Conservation (phyloP, 305 asterid species). For the Ruellia speciosa region DNA sequence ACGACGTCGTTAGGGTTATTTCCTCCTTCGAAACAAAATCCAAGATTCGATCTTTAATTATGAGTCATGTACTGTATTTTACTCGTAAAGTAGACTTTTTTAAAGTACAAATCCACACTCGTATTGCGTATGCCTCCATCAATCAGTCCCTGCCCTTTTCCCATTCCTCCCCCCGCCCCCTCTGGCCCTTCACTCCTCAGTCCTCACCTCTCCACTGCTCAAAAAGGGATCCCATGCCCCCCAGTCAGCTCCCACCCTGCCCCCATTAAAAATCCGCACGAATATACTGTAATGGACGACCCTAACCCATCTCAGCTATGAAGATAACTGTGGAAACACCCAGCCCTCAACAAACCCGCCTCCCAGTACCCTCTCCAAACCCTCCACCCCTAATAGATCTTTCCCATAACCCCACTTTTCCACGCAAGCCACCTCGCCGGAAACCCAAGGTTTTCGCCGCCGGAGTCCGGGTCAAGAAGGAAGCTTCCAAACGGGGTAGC, state of each 20-base stretch:
- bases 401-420: conserved; percentile 26
- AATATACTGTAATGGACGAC: conserved; percentile 38
- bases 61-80: too few relatives aligned
- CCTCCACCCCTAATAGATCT: conserved; percentile 54
- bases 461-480: conserved; percentile 57
- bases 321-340: conserved; percentile 43
- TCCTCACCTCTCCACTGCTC: neutral
- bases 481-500: conserved; percentile 36
- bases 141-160: neutral
- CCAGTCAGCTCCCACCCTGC: neutral
- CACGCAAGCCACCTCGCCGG: conserved; percentile 50
- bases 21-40: neutral
- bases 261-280: too few relatives aligned
- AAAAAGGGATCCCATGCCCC: neutral
- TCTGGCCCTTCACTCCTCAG: neutral
- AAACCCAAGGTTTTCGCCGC: conserved; percentile 35
- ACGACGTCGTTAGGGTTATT: neutral
- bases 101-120: neutral
- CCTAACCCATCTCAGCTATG: conserved; percentile 35
- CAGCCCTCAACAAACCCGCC: conserved; percentile 23
- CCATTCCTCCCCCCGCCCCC: neutral
- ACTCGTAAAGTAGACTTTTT: neutral
- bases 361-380: conserved; percentile 18
- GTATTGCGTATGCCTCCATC: neutral
- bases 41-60: neutral